Base-by-base conservation (phyloP, 1,284 basidiomycete genomes). In the Puccinia novopanici region DNA sequence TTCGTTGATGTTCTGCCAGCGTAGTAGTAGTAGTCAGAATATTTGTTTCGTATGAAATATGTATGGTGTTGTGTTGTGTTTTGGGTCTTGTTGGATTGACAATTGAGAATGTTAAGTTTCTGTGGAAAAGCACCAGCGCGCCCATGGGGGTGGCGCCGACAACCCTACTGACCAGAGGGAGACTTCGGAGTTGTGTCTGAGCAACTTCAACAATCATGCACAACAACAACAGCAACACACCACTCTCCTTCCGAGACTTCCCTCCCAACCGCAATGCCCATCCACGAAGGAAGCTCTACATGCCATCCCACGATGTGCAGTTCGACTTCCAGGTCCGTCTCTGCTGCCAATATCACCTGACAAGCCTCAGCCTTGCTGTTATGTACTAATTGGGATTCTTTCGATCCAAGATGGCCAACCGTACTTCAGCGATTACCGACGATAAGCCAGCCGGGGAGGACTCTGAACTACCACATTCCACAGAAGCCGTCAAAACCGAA, bases 261-360 rank as follows among this genome's bases (percentile, higher is more conserved):
- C 48, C 67, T 10, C n/a, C 67, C 17, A 9, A 34, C 50, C 42
- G 37, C 2, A 45, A 68, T 68, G 67, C n/a, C 19, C 10, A 9
- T 3, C n/a, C 27, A 9, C 48, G 42, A 0, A 68, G 42, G 67
- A 68, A 68, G 30, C 67, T 68, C 42, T 68, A 68, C 42, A 68
- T 45, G 67, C 67, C 67, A 42, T 15, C 40, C 34, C 12, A 24
- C 24, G 67, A 68, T 15, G 22, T 50, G 24, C 67, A 68, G 40
- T 68, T 68, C 67, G 67, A 68, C 50, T 42, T 68, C 67, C 42
- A 68, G 67, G 67, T 68, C 42, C 34, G 67, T 68, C 45, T 30
- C 42, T n/a, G 40, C 40, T 13, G 30, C 30, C 24, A 34, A 42
- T 22, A 4, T 15, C 45, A 42, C 30, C 30, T 24, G 22, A 40